These are phyloP conservation scores for Quercus engelmannii DNA, from an alignment of 306 rosid species.

Conservation along the genomic window DNA sequence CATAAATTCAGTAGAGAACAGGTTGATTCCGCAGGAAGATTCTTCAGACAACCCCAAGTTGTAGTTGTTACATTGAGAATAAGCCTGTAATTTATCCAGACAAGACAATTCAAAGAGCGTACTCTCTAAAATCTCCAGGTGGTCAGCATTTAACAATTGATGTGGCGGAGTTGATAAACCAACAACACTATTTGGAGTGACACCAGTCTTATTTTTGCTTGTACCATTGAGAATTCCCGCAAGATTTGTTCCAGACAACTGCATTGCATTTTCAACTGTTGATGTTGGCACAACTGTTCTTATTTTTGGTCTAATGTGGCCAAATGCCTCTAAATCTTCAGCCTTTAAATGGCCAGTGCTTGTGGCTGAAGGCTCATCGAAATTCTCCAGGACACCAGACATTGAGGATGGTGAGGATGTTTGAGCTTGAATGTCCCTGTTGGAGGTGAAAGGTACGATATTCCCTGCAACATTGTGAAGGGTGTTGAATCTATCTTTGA, in stretches of 20 bases:
- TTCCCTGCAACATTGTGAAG: constrained; percentile 29
- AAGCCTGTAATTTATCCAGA: constrained; percentile 35
- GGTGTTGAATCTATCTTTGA: constrained; percentile 53
- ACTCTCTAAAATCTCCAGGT: constrained; percentile 27
- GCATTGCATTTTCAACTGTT: constrained; percentile 25
- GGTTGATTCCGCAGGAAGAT: constrained; percentile 19
- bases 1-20: constrained; percentile 24
- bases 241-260: constrained; percentile 15
- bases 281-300: constrained; percentile 19
- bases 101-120: constrained; percentile 31
- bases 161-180: constrained; percentile 12
- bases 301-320: constrained; percentile 16
- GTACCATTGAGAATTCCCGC: constrained; percentile 20
- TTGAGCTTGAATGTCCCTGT: constrained; percentile 28
- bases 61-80: constrained; percentile 25
- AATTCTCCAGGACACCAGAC: constrained; percentile 32
- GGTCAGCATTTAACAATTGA: constrained; percentile 15
- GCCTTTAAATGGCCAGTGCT: constrained; percentile 24
- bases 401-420: constrained; percentile 27
- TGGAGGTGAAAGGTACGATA: constrained; percentile 17
- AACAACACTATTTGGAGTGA: constrained; percentile 15
- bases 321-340: constrained; percentile 30
- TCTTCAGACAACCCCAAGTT: constrained; percentile 41
- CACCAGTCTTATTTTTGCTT: constrained; percentile 23
- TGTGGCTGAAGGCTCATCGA: constrained; percentile 34